Conservation (phyloP, 495 filamentous ascomycete genomes). For the Penicillium manginii region DNA sequence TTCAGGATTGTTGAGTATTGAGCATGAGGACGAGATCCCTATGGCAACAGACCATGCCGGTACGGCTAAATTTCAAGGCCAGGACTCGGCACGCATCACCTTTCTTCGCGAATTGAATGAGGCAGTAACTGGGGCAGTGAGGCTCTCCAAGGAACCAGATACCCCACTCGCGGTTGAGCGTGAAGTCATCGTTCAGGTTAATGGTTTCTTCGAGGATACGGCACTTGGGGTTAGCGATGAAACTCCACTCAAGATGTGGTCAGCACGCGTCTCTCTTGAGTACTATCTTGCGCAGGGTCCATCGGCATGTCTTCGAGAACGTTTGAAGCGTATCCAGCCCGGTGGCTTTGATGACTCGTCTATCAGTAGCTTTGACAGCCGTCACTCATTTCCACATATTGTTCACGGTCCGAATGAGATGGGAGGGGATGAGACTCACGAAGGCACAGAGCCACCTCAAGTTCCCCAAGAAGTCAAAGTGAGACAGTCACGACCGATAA, state of each 20-base stretch:
- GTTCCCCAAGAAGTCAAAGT: constrained; percentile 11
- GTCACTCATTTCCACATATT: constrained; percentile 28
- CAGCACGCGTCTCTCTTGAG: constrained; percentile 51
- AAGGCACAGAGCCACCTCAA: constrained; percentile 5
- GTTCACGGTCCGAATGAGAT: constrained; percentile 10
- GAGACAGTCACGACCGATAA: constrained; percentile 21
- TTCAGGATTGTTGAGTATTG: constrained; percentile 58
- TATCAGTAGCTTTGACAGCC: constrained; percentile 40
- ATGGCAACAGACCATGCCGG: constrained; percentile 61
- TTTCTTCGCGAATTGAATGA: constrained; percentile 55
- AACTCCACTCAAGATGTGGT: constrained; percentile 56
- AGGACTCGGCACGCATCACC: constrained; percentile 50
- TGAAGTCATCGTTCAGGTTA: constrained; percentile 60
- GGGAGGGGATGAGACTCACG: constrained; percentile 3
- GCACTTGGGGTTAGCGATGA: constrained; percentile 44
- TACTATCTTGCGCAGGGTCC: constrained; percentile 47
- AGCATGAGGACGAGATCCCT: constrained; percentile 59
- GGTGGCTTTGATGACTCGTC: constrained; percentile 37
- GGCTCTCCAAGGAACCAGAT: constrained; percentile 42
- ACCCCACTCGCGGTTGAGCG: constrained; percentile 49
- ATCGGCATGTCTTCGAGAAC: constrained; percentile 33
- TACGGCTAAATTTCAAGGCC: constrained; percentile 59
- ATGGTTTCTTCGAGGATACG: constrained; percentile 63
- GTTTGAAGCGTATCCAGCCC: constrained; percentile 31
- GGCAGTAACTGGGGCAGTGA: constrained; percentile 48